phyloP scores from a whole-genome alignment of 2,329 filamentous ascomycete species.

The Chrysosphaeria jannelii region DNA sequence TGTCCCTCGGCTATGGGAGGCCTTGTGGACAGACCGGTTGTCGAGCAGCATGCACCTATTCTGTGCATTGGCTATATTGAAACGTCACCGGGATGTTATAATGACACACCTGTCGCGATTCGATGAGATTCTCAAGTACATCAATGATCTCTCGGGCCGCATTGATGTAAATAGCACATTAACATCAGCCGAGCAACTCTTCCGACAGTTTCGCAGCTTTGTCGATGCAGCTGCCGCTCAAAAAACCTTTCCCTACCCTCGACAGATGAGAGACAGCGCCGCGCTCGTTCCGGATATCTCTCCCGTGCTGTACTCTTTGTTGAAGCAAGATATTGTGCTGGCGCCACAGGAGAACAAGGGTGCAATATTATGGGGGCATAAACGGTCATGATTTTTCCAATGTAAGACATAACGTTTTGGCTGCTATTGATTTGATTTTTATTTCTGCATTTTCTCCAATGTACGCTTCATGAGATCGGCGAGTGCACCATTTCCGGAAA shows the following conservation, averaged over 20 bases:
- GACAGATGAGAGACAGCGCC: background rate
- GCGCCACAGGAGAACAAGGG: slow-evolving; percentile 4
- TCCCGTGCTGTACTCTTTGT: slow-evolving; percentile 21
- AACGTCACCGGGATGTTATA: slow-evolving; percentile 88
- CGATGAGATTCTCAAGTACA: slow-evolving; percentile 92
- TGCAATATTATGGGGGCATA: slow-evolving; percentile 4
- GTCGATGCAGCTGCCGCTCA: slow-evolving; percentile 87
- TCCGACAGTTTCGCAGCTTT: slow-evolving; percentile 59
- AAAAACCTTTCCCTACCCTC: slow-evolving; percentile 41
- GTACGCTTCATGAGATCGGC: slow-evolving; percentile 46
- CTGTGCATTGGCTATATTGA: slow-evolving; percentile 71
- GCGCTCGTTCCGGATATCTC: slow-evolving; percentile 18
- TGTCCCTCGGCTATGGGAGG: slow-evolving; percentile 69
- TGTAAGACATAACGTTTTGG: no score
- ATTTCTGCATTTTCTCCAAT: slow-evolving; percentile 36
- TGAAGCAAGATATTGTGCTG: slow-evolving; percentile 16
- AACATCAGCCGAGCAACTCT: slow-evolving; percentile 65
- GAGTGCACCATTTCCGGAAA: slow-evolving; percentile 18
- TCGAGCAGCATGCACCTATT: slow-evolving; percentile 85
- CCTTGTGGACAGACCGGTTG: slow-evolving; percentile 75
- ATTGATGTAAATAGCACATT: slow-evolving; percentile 76
- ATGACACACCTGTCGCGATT: slow-evolving; percentile 86
- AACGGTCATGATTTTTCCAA: no score
- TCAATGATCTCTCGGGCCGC: slow-evolving; percentile 80
- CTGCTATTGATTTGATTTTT: background rate